Percentiles rank a stretch among this genome's conserved stretches.
phyloP scores from a whole-genome alignment of 2,329 filamentous ascomycete genomes.

The Tolypocladium amazonense region DNA sequence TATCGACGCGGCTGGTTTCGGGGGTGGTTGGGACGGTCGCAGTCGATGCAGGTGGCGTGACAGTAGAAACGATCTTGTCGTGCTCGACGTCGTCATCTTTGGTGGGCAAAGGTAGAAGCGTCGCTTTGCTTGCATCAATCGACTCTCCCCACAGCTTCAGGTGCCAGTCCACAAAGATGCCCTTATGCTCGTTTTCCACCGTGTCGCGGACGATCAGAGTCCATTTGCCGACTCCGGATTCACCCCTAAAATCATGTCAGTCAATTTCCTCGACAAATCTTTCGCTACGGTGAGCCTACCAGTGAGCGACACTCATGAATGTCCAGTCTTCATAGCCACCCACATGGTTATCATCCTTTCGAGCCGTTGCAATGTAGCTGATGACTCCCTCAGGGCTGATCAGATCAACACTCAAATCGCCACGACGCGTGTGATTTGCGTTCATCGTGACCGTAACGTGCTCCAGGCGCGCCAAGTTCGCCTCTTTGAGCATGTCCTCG shows the following conservation, averaged over 20 bases:
- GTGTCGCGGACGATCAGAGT: conserved; percentile 84
- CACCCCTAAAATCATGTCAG: conserved; percentile 52
- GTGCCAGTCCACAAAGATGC: conserved; percentile 82
- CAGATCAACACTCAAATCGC: conserved; percentile 86
- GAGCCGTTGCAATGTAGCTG: conserved; percentile 72
- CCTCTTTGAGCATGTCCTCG: conserved; percentile 63
- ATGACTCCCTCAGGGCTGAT: conserved; percentile 72
- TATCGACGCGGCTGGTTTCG: conserved; percentile 31
- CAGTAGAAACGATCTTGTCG: conserved; percentile 51
- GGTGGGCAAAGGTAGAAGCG: conserved; percentile 68
- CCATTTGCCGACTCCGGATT: conserved; percentile 81
- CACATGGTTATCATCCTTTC: conserved; percentile 54
- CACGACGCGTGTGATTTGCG: conserved; percentile 73
- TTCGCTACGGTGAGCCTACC: conserved; percentile 41
- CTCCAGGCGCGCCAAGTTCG: conserved; percentile 79
- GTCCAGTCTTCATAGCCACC: conserved; percentile 90
- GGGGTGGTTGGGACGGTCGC: conserved; percentile 37
- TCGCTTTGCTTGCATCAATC: conserved; percentile 64
- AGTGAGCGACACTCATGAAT: conserved; percentile 97
- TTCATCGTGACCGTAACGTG: conserved; percentile 99
- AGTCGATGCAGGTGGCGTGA: conserved; percentile 11
- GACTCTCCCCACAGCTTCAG: conserved; percentile 89
- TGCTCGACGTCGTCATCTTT: conserved; percentile 79
- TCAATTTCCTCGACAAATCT: neutral
- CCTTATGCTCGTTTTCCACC: conserved; percentile 62